Base-by-base conservation (phyloP, 208 protist genomes). In the Trypanosomatidae sp. region DNA sequence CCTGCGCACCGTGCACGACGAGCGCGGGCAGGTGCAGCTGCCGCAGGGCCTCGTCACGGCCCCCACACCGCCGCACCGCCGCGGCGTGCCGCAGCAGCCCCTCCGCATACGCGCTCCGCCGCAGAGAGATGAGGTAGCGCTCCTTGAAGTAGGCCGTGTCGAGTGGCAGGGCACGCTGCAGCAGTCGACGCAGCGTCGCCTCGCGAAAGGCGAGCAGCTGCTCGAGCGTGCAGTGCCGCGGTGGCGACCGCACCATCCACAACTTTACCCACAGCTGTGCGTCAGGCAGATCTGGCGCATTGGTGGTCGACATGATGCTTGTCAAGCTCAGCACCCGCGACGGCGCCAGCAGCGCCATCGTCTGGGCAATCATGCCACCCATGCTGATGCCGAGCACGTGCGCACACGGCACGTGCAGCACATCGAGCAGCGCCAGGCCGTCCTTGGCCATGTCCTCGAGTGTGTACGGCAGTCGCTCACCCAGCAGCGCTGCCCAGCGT, bases 381-480 rank as follows among this genome's bases (percentile, higher is more conserved):
- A 88, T 88, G 41, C 68, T 80, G 23, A 88, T 71, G n/a, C 79
- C 79, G 15, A 88, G 68, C 7, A 88, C 51, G 41, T 88, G 79
- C 1, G 72, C 75, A n/a, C 39, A 53, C 0, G 57, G 40, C n/a
- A 85, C 47, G n/a, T 58, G 10, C 15, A 88, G 62, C 21, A 42
- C 44, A 38, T 78, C 57, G n/a, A 88, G 48, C 28, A 88, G 47
- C 8, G 61, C 66, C 23, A 82, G 63, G 7, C 51, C 74, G 39
- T 88, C 79, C 16, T 56, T 52, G 0, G 74, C 79, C 64, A 88
- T 78, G 56, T 76, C 69, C 22, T 78, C 59, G 19, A 88, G 50
- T 6, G 58, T 68, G 56, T 88, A 88, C 0, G 79, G 74, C 11
- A 88, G 61, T 13, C 61, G 35, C 58, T 88, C 73, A 2, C 79